phyloP scores from a whole-genome alignment of 495 filamentous ascomycete species.

The Beverwykella pulmonaria region DNA sequence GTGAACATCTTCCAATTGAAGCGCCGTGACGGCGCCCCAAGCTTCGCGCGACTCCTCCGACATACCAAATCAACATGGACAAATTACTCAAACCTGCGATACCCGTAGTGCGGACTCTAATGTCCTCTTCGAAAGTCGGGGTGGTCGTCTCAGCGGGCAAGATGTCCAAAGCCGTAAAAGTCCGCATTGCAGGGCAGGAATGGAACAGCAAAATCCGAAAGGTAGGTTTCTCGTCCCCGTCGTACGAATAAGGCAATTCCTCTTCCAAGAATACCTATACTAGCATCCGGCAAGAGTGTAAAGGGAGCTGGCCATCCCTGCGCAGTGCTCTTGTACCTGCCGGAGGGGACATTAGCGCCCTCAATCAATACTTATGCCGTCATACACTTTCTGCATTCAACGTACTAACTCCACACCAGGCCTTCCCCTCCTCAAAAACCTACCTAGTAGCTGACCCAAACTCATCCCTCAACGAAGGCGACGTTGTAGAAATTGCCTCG shows the following conservation, averaged over 20 bases:
- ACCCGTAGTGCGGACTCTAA: constrained; percentile 10
- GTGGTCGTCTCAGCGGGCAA: constrained; percentile 70
- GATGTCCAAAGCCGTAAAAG: constrained; percentile 73
- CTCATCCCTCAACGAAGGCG: constrained; percentile 72
- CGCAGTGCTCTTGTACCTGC: no score
- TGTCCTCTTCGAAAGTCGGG: constrained; percentile 43
- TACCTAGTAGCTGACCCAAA: constrained; percentile 74
- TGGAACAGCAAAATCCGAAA: constrained; percentile 60
- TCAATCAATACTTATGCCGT: no score
- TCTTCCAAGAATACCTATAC: no score
- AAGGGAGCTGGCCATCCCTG: no score
- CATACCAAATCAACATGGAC: neutral
- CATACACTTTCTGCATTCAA: no score
- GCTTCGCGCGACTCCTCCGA: neutral
- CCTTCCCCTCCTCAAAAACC: constrained; percentile 44
- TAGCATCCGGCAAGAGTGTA: no score
- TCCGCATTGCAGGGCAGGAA: constrained; percentile 60
- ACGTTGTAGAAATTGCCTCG: constrained; percentile 76
- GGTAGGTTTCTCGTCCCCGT: constrained; percentile 32
- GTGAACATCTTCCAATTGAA: neutral
- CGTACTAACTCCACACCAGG: constrained; percentile 44
- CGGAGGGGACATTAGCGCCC: no score
- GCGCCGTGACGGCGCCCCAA: neutral
- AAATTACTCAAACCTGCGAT: neutral
- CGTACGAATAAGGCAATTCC: no score